A percentile compares a stretch with the other conserved stretches of the same genome.
These are phyloP conservation scores for Lactarius sp. DNA, from an alignment of 768 basidiomycete species.

Conservation along the genomic window DNA sequence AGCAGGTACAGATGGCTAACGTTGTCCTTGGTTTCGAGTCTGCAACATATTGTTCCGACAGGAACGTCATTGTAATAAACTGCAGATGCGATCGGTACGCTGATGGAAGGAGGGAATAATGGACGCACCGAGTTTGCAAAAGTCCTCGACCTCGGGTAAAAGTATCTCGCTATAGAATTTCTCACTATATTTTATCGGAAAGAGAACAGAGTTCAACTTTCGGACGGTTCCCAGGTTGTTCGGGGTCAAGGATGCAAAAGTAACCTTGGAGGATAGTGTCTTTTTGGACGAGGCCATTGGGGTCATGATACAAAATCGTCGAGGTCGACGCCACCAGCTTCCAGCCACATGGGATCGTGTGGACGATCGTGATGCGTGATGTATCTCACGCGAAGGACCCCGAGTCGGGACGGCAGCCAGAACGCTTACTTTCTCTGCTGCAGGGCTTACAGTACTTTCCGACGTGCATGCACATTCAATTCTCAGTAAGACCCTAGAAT, in stretches of 20 bases:
- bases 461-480: neutral
- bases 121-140: conserved; percentile 81
- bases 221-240: conserved; percentile 77
- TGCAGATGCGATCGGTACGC: conserved; percentile 31
- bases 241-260: conserved; percentile 67
- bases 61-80: conserved; percentile 94
- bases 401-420: neutral
- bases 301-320: conserved; percentile 27
- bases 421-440: neutral
- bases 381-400: neutral
- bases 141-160: conserved; percentile 71
- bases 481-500: neutral
- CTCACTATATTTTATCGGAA: conserved; percentile 86
- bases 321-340: conserved; percentile 14
- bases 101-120: conserved; percentile 13
- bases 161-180: conserved; percentile 83
- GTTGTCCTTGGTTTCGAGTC: conserved; percentile 64
- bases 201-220: conserved; percentile 70
- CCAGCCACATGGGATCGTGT: conserved; percentile 3
- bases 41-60: conserved; percentile 83
- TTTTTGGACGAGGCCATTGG: conserved; percentile 33
- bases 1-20: conserved; percentile 69
- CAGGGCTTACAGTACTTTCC: too few relatives aligned
- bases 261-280: conserved; percentile 42
- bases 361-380: neutral